Percentiles rank a stretch among this genome's conserved stretches.
Conservation (phyloP, 805 yeast species). For the Grigorovia humatica region DNA sequence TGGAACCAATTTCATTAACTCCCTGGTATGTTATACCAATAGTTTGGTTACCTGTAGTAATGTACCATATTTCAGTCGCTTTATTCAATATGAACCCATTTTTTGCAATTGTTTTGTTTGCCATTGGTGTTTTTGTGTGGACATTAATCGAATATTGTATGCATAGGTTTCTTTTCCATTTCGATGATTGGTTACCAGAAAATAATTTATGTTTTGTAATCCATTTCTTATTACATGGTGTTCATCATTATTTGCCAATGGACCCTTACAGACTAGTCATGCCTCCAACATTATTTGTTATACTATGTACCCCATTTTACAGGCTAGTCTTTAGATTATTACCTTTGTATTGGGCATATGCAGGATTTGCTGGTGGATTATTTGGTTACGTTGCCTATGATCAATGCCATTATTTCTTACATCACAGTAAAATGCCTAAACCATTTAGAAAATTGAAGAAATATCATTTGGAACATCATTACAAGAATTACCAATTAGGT, state of each 20-base stretch:
- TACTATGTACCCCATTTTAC: slow-evolving; percentile 72
- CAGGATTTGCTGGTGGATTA: slow-evolving; percentile 92
- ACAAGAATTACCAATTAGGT: slow-evolving; percentile 92
- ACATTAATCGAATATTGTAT: slow-evolving; percentile 78
- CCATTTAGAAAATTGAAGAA: slow-evolving; percentile 72
- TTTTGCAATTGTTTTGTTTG: slow-evolving; percentile 49
- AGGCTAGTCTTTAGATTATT: slow-evolving; percentile 62
- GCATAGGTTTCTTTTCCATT: slow-evolving; percentile 89
- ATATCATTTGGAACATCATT: slow-evolving; percentile 94
- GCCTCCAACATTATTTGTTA: slow-evolving; percentile 82
- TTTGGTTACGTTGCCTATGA: slow-evolving; percentile 90
- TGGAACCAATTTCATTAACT: slow-evolving; percentile 84
- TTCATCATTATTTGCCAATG: slow-evolving; percentile 97
- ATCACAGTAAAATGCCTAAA: slow-evolving; percentile 74
- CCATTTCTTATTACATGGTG: slow-evolving; percentile 90
- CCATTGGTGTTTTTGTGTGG: slow-evolving; percentile 84
- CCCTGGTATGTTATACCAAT: slow-evolving; percentile 91
- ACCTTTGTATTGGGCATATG: slow-evolving; percentile 78
- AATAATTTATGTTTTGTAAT: slow-evolving; percentile 61
- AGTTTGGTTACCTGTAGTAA: slow-evolving; percentile 78
- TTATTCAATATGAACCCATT: slow-evolving; percentile 35
- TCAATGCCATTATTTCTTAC: slow-evolving; percentile 86
- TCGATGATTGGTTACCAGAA: slow-evolving; percentile 80
- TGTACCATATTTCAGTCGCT: slow-evolving; percentile 53
- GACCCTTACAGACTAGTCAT: slow-evolving; percentile 84